phyloP scores from a whole-genome alignment of 2,329 filamentous ascomycete species.

The Teratosphaeria epicoccoides region DNA sequence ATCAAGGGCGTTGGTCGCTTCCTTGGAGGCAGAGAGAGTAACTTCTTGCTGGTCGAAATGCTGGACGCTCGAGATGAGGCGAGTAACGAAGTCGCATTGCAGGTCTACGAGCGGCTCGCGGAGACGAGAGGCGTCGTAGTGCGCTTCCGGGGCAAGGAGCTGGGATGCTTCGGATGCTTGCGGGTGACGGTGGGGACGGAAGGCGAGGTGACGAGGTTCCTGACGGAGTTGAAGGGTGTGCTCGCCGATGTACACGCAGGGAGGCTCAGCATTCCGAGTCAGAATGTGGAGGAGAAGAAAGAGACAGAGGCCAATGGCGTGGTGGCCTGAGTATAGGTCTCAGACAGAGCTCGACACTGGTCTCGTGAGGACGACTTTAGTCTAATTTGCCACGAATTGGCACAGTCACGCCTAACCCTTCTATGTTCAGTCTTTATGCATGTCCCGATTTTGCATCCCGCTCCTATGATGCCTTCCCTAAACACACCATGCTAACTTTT shows the following conservation, averaged over 20 bases:
- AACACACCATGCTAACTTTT: background rate
- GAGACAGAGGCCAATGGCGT: conserved; percentile 42
- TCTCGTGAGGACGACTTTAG: no score
- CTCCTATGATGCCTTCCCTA: no score
- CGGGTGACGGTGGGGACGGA: conserved; percentile 89
- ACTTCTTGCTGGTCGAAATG: conserved; percentile 88
- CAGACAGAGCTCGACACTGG: no score
- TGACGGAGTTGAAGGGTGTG: conserved; percentile 53
- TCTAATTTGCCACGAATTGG: no score
- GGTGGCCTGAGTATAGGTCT: conserved; percentile 28
- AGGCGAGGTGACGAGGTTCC: conserved; percentile 67
- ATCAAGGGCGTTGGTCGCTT: conserved; percentile 72
- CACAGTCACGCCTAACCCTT: no score
- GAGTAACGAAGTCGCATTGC: conserved; percentile 66
- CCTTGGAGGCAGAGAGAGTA: conserved; percentile 68
- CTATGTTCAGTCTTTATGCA: no score
- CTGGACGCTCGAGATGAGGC: conserved; percentile 62
- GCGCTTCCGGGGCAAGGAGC: conserved; percentile 83
- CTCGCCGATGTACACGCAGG: conserved; percentile 39
- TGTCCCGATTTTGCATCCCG: no score
- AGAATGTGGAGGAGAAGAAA: conserved; percentile 33
- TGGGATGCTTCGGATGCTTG: conserved; percentile 78
- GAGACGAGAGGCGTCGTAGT: conserved; percentile 85
- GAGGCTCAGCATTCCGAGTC: conserved; percentile 16
- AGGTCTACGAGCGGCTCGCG: conserved; percentile 74